These are phyloP conservation scores for Teunomyces atbi DNA, from an alignment of 805 yeast genomes.

Conservation along the genomic window DNA sequence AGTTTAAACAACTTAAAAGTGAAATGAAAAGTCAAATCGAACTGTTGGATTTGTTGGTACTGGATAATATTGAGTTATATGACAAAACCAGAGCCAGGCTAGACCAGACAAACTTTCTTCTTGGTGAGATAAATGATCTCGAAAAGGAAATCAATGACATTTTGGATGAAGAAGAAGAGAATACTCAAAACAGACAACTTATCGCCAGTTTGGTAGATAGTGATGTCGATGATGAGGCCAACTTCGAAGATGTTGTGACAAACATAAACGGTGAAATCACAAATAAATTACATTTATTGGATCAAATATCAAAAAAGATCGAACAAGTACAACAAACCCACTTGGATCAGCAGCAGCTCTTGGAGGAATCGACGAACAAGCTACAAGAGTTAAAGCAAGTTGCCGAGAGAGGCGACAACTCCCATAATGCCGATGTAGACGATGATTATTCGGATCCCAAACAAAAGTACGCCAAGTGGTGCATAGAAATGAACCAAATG, in stretches of 20 bases:
- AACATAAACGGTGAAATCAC: background rate
- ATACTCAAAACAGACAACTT: slow-evolving; percentile 7
- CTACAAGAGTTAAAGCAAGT: slow-evolving; percentile 4
- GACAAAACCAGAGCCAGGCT: slow-evolving; percentile 21
- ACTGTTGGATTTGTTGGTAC: slow-evolving; percentile 26
- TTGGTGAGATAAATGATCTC: slow-evolving; percentile 20
- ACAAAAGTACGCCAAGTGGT: slow-evolving; percentile 22
- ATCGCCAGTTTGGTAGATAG: slow-evolving; percentile 6
- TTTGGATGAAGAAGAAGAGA: slow-evolving; percentile 10
- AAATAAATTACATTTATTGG: background rate
- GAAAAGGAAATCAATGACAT: slow-evolving; percentile 17
- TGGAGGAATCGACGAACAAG: slow-evolving; percentile 3
- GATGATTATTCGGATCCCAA: slow-evolving; percentile 5
- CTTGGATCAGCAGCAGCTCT: slow-evolving; percentile 9
- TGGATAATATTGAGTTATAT: slow-evolving; percentile 25
- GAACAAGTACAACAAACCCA: slow-evolving; percentile 4
- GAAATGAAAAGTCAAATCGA: slow-evolving; percentile 26
- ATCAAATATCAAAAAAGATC: slow-evolving; percentile 4
- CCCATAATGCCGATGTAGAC: background rate
- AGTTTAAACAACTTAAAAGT: slow-evolving; percentile 23
- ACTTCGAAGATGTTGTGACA: background rate
- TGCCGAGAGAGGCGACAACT: background rate
- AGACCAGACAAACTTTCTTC: slow-evolving; percentile 24
- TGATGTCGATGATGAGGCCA: slow-evolving; percentile 3
- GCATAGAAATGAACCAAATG: slow-evolving; percentile 21